These are phyloP conservation scores for Suillus clintonianus DNA, from an alignment of 768 basidiomycete genomes.

Conservation along the genomic window DNA sequence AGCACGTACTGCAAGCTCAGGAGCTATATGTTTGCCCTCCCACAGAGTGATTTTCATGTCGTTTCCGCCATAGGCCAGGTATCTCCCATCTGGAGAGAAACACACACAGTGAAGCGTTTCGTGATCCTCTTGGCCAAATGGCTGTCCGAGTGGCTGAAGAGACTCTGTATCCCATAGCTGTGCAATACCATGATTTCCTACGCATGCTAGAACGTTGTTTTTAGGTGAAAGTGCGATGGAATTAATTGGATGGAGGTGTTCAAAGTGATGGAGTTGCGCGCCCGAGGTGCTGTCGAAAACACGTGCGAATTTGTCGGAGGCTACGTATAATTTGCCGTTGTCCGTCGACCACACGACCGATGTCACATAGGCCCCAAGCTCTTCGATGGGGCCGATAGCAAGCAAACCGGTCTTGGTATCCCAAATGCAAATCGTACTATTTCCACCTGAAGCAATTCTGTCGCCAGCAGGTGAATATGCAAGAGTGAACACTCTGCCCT, in stretches of 20 bases:
- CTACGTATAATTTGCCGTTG: not conserved
- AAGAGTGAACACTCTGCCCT: not conserved
- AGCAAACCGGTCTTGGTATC: not conserved
- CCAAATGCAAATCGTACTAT: not conserved
- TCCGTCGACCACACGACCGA: not conserved
- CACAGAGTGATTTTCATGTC: not conserved
- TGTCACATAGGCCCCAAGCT: not conserved
- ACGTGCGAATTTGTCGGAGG: not conserved
- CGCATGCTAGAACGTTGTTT: not conserved
- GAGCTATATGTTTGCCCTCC: not conserved
- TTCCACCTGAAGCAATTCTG: not conserved
- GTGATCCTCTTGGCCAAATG: not conserved
- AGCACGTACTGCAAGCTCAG: not conserved
- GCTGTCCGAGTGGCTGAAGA: not conserved
- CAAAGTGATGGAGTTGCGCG: not conserved
- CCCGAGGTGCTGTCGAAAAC: not conserved
- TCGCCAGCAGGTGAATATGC: not conserved
- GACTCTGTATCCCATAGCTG: not conserved
- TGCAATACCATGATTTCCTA: not conserved
- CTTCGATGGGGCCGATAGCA: not conserved
- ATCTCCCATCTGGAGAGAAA: not conserved
- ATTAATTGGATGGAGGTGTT: not conserved
- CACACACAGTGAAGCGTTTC: not conserved
- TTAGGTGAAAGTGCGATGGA: not conserved
- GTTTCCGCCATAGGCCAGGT: not conserved